Evolutionary conservation across 2,329 filamentous ascomycete genomes (phyloP), one percentile per base, ranked within the genome.

Genomic region (Nemania serpens): DNA sequence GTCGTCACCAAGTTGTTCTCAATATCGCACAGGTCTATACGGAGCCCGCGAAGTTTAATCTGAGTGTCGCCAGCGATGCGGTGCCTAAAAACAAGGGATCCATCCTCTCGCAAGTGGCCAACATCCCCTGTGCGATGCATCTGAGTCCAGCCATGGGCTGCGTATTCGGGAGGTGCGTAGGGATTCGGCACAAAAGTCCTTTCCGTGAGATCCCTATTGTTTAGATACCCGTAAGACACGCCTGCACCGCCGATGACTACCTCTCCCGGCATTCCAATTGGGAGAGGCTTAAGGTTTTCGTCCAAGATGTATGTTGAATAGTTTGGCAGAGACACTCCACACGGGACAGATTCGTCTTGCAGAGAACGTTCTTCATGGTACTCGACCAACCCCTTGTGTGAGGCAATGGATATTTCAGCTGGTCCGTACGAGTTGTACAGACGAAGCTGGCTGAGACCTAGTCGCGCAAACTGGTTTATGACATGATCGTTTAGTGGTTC

Each of bases 261-360:
- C 60, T 82, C 79, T 3, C 81, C 81, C 0, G 74, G 66, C 1
- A 77, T 61, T 0, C 79, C 79, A 10, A 72, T 42, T 1, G 80
- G 77, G 2, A 79, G 63, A 0, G 75, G 69, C 13, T 73, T 54
- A 17, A 71, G 63, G 1, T 77, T 36, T 3, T 73, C 61, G 61
- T 81, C 79, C 0, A 82, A 20, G 41, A 83, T 73, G 59, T 77
- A 79, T 17, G 73, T 54, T 1, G 13, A 3, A 22, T 65, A 65
- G 50, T 66, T 65, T 3, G 62, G 58, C 1, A 65, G 13, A 1
- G 63, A 43, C 13, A 36, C 54, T 3, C 64, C 64, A 36, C 45
- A 61, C 1, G 59, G 62, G n/a, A n/a, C n/a, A n/a, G 13, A 60
- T 63, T 7, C 20, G 41, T 6, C 17, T 46, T 17, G n/a, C 29